Evolutionary conservation across 164 flowering plant genomes (phyloP).

Genomic region (Litsea cubeba): DNA sequence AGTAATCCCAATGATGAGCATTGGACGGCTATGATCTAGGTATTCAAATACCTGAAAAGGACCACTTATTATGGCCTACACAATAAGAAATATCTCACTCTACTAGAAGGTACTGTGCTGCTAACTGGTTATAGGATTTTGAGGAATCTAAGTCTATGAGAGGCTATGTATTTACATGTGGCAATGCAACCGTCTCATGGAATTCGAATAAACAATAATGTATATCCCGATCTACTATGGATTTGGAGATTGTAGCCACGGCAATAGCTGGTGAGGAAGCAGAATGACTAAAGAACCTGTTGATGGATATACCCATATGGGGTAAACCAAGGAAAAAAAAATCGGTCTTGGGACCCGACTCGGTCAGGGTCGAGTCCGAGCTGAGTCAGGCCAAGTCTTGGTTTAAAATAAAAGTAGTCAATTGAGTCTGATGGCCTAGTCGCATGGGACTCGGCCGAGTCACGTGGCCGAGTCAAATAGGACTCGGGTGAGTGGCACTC

Average conservation of each 20-base stretch:
- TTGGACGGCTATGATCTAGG: neutral
- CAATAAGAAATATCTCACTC: neutral
- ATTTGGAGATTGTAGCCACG: neutral
- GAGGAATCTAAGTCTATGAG: neutral
- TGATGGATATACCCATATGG: neutral
- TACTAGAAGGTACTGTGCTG: neutral
- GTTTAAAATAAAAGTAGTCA: no score
- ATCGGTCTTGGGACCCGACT: no score
- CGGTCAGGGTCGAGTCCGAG: no score
- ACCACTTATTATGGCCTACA: neutral
- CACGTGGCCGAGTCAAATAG: no score
- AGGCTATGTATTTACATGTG: neutral
- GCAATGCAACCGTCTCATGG: neutral
- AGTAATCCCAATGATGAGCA: neutral
- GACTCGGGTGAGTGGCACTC: no score
- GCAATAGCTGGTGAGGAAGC: neutral
- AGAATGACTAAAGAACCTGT: neutral
- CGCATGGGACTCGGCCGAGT: no score
- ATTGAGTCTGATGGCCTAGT: no score
- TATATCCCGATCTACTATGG: neutral
- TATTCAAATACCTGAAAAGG: neutral
- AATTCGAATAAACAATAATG: neutral
- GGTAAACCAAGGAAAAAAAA: neutral
- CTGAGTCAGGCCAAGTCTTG: no score
- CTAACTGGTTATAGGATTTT: neutral